Evolutionary conservation across 352 stramenopile genomes (phyloP).

Genomic region (Stephanocyclus meneghinianus): DNA sequence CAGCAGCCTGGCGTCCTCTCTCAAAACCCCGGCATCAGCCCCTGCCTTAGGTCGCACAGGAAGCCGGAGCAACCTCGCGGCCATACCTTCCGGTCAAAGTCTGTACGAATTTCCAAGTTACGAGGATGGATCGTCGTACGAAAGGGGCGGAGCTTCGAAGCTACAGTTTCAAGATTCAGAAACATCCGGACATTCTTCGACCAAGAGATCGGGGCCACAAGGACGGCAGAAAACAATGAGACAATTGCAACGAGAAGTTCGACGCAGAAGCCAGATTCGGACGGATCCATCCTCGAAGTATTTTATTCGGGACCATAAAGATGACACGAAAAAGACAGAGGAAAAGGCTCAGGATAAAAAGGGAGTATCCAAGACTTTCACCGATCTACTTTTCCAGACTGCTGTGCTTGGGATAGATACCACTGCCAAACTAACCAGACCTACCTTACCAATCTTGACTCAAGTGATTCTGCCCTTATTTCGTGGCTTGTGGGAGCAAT

Average conservation of each 20-base stretch:
- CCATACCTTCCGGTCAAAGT: conserved; percentile 5
- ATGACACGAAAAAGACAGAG: neutral
- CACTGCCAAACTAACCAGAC: conserved; percentile 43
- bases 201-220: no score
- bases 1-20: conserved; percentile 36
- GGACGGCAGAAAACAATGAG: conserved; percentile 12
- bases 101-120: neutral
- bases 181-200: neutral
- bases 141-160: neutral
- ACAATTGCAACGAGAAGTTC: conserved; percentile 26
- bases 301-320: neutral
- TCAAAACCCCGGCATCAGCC: conserved; percentile 1
- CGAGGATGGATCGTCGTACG: neutral
- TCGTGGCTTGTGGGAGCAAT: conserved; percentile 38
- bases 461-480: conserved; percentile 42
- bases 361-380: conserved; percentile 31
- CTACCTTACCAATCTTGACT: conserved; percentile 33
- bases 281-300: neutral
- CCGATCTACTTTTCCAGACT: conserved; percentile 40
- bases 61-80: neutral
- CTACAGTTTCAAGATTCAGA: neutral
- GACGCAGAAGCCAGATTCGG: conserved; percentile 4
- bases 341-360: neutral
- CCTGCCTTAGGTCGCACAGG: neutral
- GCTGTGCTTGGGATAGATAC: conserved; percentile 45